Conservation (phyloP, 306 rosid species). For the Glycine latifolia region DNA sequence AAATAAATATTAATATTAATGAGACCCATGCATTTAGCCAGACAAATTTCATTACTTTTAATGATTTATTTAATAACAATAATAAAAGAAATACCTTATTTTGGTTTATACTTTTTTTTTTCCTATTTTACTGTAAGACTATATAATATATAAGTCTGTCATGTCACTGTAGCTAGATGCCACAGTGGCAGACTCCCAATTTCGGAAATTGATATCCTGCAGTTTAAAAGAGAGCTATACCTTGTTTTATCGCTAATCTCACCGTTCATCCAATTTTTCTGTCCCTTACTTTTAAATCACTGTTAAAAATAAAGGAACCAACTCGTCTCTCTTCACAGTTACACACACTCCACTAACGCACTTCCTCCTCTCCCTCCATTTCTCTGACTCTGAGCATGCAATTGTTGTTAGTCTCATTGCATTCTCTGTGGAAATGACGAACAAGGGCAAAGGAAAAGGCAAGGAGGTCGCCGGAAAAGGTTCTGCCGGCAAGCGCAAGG, state of each 20-base stretch:
- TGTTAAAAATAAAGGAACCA: not conserved
- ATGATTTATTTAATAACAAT: too few relatives aligned
- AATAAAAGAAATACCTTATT: too few relatives aligned
- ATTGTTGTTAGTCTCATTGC: conserved; percentile 11
- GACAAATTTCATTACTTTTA: too few relatives aligned
- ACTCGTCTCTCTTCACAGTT: not conserved
- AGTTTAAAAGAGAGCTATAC: not conserved
- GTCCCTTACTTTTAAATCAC: not conserved
- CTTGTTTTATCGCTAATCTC: not conserved
- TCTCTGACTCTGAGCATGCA: conserved; percentile 39
- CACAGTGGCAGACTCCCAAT: not conserved
- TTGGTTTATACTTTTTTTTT: not conserved
- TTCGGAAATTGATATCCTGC: not conserved
- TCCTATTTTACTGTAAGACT: not conserved
- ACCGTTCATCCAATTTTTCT: not conserved
- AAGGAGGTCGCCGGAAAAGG: conserved; percentile 67
- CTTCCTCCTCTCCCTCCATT: not conserved
- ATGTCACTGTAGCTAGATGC: too few relatives aligned
- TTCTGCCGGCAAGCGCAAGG: conserved; percentile 60
- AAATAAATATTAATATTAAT: too few relatives aligned
- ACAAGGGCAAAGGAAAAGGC: conserved; percentile 78
- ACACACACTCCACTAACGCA: not conserved
- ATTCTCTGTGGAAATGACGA: conserved; percentile 55
- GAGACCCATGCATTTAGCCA: too few relatives aligned
- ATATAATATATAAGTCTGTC: too few relatives aligned